Evolutionary conservation across 495 filamentous ascomycete species (phyloP), one percentile per base, ranked within the genome.

Genomic region (Aspergillus ellipticus): DNA sequence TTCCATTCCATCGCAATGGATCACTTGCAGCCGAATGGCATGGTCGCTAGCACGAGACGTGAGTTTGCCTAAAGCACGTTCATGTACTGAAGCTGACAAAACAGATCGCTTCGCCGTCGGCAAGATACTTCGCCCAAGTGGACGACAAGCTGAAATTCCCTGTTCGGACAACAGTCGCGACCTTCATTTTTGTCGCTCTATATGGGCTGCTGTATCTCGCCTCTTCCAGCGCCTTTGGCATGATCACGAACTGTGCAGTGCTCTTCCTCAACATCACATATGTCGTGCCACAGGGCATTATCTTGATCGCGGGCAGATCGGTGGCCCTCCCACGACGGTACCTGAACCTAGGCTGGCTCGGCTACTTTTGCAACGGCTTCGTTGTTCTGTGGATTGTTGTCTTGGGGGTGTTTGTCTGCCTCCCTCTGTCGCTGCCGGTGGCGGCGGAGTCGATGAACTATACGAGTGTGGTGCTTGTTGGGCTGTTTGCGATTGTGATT

Each of bases 21-120:
- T 71, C 1, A 59, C 47, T 2, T 49, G 53, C 19, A 68, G 72
- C 24, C 63, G 74, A 4, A 55, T 75, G 37, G 63, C 67, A 6
- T 77, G 74, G 72, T 69, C 72, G 2, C 74, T 77, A 46, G 61
- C 74, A 0, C 58, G 72, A 42, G 72, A 74, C 54, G 60, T 60
- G 56, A 56, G 60, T 8, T 3, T 49, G 0, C 53, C 53, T 13
- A 19, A n/a, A 28, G 2, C 8, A 9, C 20, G 3, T 43, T 20
- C 8, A 48, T 5, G 6, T 4, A 29, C 47, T 53, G 19, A 21
- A 41, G 43, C 42, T 41, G 21, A 39, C 26, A n/a, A 26, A 24
- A 6, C 45, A 26, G 15, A 53, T 26, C 39, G 49, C 26, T n/a
- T 52, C 16, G 20, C 59, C 35, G 45, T 63, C 66, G 4, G 37